Evolutionary conservation across 805 yeast species (phyloP), one percentile per base, ranked within the genome.

Genomic region (Yarrowia bubula): DNA sequence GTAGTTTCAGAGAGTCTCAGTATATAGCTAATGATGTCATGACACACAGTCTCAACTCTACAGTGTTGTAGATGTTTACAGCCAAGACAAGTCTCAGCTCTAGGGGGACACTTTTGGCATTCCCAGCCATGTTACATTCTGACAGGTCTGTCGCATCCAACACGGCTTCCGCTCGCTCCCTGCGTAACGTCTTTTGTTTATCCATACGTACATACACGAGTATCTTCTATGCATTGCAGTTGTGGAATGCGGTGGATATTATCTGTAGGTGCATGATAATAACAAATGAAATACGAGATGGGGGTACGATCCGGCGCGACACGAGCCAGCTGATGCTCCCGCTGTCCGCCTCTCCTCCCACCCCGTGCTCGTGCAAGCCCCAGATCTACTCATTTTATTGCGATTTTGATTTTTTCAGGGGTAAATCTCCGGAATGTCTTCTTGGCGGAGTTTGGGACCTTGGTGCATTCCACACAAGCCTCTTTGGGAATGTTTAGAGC

Each of bases 101-200:
- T n/a, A n/a, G n/a, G n/a, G n/a, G n/a, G n/a, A n/a, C n/a, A 22
- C 28, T 22, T 22, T 22, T 22, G 28, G 3, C 28, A 22, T 22
- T 3, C 5, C 28, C 28, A n/a, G 28, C 28, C 28, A 22, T 22
- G 4, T 22, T 15, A 44, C 35, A 43, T 44, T 44, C 48, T 44
- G 47, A 43, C 48, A 33, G n/a, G 17, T 14, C 28, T 4, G 53
- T 48, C 53, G 39, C 28, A 22, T 22, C 28, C 28, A 22, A 22
- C 5, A 22, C 28, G 28, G 28, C 53, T 48, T 33, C 53, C 39
- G 53, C 53, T 17, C 39, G 53, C 53, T 17, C 51, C 53, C 53
- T 48, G 53, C 53, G 53, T 48, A 48, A 48, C 53, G 53, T 48
- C 53, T 48, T 48, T 48, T 48, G 53, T 48, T 48, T 48, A 48